Conservation (phyloP, 2,329 filamentous ascomycete genomes). For the Pseudogymnoascus sp. region DNA sequence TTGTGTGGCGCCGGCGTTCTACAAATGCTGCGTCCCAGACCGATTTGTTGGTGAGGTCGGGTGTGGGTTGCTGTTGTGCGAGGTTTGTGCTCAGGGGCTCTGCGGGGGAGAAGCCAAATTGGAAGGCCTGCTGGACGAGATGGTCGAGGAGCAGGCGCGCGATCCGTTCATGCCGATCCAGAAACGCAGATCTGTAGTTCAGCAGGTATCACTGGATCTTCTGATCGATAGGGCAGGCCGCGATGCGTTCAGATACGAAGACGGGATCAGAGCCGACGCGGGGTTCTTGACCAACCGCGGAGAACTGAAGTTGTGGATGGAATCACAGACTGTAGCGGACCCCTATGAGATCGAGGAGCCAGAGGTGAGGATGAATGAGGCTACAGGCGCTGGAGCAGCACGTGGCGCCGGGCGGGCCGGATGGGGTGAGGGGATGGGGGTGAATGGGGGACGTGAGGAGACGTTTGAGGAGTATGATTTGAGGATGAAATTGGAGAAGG, state of each 20-base stretch:
- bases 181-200: not conserved
- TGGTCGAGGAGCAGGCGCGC: constrained; percentile 11
- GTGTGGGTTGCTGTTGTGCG: constrained; percentile 24
- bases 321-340: not conserved
- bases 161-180: not conserved
- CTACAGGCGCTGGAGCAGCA: not conserved
- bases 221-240: not conserved
- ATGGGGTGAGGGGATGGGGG: not conserved
- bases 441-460: not conserved
- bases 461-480: not conserved
- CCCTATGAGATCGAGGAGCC: not conserved
- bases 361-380: not conserved
- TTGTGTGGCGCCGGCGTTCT: constrained; percentile 20
- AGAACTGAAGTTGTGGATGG: constrained; percentile 17
- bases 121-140: constrained; percentile 11
- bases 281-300: constrained; percentile 17
- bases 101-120: not conserved
- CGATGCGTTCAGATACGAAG: not conserved
- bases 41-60: constrained; percentile 8
- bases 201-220: not conserved
- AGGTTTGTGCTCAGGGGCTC: constrained; percentile 11
- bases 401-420: not conserved
- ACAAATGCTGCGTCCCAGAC: constrained; percentile 14
- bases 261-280: constrained; percentile 20
- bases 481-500: not conserved